Evolutionary conservation across 768 basidiomycete genomes (phyloP).

Genomic region (Inosperma sp.): DNA sequence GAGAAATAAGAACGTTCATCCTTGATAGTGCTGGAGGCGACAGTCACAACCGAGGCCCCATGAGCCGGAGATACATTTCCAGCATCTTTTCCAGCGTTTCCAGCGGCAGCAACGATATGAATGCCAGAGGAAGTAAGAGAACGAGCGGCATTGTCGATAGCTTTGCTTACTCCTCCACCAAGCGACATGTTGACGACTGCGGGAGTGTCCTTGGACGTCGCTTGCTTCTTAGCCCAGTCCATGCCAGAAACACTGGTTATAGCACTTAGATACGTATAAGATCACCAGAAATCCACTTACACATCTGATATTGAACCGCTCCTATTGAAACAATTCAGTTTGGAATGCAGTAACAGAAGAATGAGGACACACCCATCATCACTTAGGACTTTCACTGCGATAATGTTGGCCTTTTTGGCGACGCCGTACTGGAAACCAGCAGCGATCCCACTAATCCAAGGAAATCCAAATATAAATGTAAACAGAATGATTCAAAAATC

Average conservation of each 20-base stretch:
- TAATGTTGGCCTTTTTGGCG: conserved; percentile 18
- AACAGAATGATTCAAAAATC: too few species aligned
- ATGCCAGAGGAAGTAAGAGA: conserved; percentile 24
- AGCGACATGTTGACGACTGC: conserved; percentile 19
- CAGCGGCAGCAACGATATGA: conserved; percentile 25
- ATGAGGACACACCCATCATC: conserved; percentile 17
- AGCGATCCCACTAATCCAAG: conserved; percentile 15
- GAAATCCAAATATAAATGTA: too few species aligned
- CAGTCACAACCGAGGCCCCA: too few species aligned
- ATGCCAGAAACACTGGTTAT: conserved; percentile 11
- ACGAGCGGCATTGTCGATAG: conserved; percentile 19
- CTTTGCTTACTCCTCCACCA: conserved; percentile 16
- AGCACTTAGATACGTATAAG: background rate
- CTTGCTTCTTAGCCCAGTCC: conserved; percentile 11
- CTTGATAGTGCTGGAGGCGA: too few species aligned
- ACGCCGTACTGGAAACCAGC: conserved; percentile 15
- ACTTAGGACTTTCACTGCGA: conserved; percentile 24
- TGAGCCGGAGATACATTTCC: conserved; percentile 29
- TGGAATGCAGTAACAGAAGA: background rate
- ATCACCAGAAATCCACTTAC: conserved; percentile 6
- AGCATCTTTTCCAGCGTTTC: conserved; percentile 27
- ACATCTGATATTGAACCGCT: conserved; percentile 16
- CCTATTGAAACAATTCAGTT: background rate
- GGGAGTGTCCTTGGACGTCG: conserved; percentile 15
- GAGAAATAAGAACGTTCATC: too few species aligned